These are phyloP conservation scores for Geotrichum candidum DNA, from an alignment of 1,139 yeast genomes.

Conservation along the genomic window DNA sequence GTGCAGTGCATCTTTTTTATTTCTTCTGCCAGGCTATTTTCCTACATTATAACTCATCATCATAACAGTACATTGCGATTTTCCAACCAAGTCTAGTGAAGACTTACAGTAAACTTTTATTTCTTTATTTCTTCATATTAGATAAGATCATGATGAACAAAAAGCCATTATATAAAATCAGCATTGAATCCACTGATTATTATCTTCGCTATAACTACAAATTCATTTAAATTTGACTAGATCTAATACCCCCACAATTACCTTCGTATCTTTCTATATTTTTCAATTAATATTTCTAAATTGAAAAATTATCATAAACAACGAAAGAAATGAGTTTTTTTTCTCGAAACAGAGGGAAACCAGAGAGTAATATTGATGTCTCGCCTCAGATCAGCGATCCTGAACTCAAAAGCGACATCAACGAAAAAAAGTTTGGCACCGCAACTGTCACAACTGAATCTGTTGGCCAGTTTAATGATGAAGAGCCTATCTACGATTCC, in stretches of 20 bases:
- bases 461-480: neutral
- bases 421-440: neutral
- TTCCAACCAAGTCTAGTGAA: neutral
- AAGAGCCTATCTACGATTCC: neutral
- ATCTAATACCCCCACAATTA: neutral
- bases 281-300: neutral
- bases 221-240: neutral
- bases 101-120: neutral
- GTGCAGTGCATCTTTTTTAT: neutral
- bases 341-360: neutral
- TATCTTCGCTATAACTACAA: too few species aligned
- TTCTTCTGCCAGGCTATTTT: neutral
- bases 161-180: neutral
- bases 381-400: neutral
- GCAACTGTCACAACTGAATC: neutral
- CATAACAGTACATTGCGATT: too few species aligned
- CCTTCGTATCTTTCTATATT: too few species aligned
- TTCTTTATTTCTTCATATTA: neutral
- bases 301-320: neutral
- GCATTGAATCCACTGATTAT: neutral
- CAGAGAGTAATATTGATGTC: neutral
- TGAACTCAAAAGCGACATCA: neutral
- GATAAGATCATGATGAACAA: too few species aligned
- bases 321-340: neutral
- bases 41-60: neutral